phyloP scores from a whole-genome alignment of 2,329 filamentous ascomycete species.

The Tympanopsis confertula region DNA sequence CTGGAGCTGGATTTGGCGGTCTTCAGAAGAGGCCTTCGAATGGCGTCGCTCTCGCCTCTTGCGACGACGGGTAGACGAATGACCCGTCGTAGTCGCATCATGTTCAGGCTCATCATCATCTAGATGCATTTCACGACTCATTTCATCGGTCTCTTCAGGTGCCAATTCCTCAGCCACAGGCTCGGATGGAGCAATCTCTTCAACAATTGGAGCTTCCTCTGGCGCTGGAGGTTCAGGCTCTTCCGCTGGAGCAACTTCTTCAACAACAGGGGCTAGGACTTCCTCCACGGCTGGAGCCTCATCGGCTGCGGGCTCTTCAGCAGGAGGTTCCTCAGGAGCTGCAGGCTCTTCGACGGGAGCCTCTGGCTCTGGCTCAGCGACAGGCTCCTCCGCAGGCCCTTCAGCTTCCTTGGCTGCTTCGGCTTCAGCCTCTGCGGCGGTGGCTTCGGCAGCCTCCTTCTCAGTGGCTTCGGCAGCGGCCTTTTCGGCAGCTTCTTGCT shows the following conservation, averaged over 20 bases:
- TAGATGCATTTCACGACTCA: too few relatives aligned
- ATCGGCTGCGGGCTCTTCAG: neutral
- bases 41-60: neutral
- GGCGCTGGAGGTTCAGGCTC: slow-evolving; percentile 4
- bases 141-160: neutral
- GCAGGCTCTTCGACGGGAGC: neutral
- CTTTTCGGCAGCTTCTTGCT: slow-evolving; percentile 8
- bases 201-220: too few relatives aligned
- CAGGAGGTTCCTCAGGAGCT: neutral
- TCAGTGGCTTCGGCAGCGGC: slow-evolving; percentile 6
- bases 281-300: slow-evolving; percentile 5
- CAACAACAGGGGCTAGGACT: slow-evolving; percentile 1
- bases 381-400: neutral
- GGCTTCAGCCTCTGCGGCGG: slow-evolving; percentile 5
- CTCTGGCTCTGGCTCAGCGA: neutral
- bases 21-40: neutral
- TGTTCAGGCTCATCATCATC: too few relatives aligned
- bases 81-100: too few relatives aligned
- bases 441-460: too few relatives aligned
- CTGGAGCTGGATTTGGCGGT: neutral
- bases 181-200: too few relatives aligned
- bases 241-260: slow-evolving; percentile 4
- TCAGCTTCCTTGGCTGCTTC: neutral
- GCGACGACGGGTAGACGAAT: too few relatives aligned
- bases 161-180: neutral